Conservation (phyloP, 2,329 filamentous ascomycete genomes). For the Hypoxylon sp. region DNA sequence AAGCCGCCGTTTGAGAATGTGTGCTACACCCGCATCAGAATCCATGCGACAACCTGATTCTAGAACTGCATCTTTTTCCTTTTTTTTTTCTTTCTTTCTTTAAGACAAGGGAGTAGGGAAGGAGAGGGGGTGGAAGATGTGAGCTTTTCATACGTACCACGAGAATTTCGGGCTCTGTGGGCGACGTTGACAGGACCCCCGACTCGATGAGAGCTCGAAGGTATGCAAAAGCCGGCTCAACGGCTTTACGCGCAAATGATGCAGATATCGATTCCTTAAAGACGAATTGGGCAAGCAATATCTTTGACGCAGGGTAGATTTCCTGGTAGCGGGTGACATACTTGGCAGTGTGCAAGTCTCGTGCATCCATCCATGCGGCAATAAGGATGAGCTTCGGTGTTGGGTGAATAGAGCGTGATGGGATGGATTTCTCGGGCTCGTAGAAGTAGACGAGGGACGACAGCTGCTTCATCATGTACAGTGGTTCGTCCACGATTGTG, state of each 20-base stretch:
- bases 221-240: slow-evolving; percentile 59
- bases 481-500: slow-evolving; percentile 34
- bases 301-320: slow-evolving; percentile 61
- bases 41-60: not conserved
- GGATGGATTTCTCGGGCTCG: slow-evolving; percentile 43
- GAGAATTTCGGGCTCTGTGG: slow-evolving; percentile 56
- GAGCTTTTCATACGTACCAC: slow-evolving; percentile 46
- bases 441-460: slow-evolving; percentile 51
- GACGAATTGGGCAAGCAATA: slow-evolving; percentile 64
- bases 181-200: slow-evolving; percentile 42
- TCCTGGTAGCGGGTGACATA: slow-evolving; percentile 63
- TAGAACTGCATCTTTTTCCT: not conserved
- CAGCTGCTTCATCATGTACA: slow-evolving; percentile 51
- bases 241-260: slow-evolving; percentile 52
- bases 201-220: slow-evolving; percentile 55
- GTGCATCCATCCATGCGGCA: slow-evolving; percentile 67
- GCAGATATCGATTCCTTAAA: slow-evolving; percentile 56
- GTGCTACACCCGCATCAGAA: slow-evolving; percentile 52
- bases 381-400: slow-evolving; percentile 64
- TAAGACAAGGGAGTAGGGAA: not conserved
- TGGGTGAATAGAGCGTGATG: slow-evolving; percentile 17
- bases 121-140: not conserved
- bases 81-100: too few species aligned
- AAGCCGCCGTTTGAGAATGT: slow-evolving; percentile 69
- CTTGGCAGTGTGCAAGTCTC: slow-evolving; percentile 66